A percentile compares a stretch with the other conserved stretches of the same genome.
phyloP scores from a whole-genome alignment of 805 yeast species.

The Kodamaea hsintzibuensis region DNA sequence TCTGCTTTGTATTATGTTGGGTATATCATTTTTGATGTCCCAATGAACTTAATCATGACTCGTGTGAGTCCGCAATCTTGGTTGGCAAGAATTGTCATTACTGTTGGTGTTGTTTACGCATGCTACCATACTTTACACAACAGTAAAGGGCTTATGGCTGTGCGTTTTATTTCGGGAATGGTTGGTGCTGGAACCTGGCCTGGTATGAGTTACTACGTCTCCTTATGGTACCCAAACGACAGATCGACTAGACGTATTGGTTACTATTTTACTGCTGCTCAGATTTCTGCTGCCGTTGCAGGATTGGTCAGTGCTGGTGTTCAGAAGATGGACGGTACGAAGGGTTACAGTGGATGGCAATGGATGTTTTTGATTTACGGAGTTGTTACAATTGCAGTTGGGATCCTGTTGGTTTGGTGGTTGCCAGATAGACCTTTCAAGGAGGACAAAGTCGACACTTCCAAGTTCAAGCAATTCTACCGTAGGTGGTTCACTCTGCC shows the following conservation, averaged over 20 bases:
- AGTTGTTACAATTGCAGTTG: conserved; percentile 60
- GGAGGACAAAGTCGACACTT: not conserved
- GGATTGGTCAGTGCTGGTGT: conserved; percentile 87
- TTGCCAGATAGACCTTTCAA: conserved; percentile 72
- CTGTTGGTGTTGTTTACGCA: conserved; percentile 75
- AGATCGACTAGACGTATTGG: conserved; percentile 80
- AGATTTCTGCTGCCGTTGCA: conserved; percentile 84
- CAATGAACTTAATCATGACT: conserved; percentile 88
- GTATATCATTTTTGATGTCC: conserved; percentile 80
- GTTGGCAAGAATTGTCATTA: conserved; percentile 74
- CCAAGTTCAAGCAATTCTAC: conserved; percentile 22
- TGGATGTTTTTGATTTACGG: conserved; percentile 86
- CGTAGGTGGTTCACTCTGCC: conserved; percentile 28
- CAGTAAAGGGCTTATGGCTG: conserved; percentile 63
- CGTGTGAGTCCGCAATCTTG: conserved; percentile 79
- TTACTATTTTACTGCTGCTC: conserved; percentile 89
- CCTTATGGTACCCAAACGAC: conserved; percentile 82
- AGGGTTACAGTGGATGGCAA: conserved; percentile 80
- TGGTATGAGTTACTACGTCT: conserved; percentile 79
- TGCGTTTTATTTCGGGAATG: conserved; percentile 70
- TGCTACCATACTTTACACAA: conserved; percentile 67
- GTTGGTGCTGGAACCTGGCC: conserved; percentile 92
- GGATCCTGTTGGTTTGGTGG: conserved; percentile 74
- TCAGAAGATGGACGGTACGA: conserved; percentile 72
- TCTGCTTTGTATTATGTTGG: conserved; percentile 83